A percentile compares a stretch with the other conserved stretches of the same genome.
phyloP scores from a whole-genome alignment of 2,329 filamentous ascomycete genomes.

The Sclerotinia glacialis region DNA sequence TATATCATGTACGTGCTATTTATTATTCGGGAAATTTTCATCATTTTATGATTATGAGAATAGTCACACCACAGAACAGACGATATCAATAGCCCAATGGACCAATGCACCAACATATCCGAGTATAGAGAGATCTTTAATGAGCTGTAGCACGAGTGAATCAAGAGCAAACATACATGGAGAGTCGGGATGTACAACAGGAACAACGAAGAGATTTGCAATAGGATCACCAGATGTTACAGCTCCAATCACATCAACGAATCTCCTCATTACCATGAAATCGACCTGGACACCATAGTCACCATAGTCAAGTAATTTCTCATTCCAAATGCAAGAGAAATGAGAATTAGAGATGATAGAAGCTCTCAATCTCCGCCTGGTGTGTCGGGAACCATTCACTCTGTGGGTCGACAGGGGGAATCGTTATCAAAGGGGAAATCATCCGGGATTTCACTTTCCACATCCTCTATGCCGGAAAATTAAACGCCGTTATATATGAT shows the following conservation, averaged over 20 bases:
- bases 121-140: not conserved
- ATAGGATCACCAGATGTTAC: not conserved
- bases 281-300: no score
- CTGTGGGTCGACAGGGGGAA: slow-evolving; percentile 9
- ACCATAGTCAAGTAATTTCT: slow-evolving; percentile 2
- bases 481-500: slow-evolving; percentile 21
- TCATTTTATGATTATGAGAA: no score
- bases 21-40: no score
- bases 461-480: not conserved
- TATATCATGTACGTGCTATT: no score
- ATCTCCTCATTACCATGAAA: not conserved
- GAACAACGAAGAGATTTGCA: not conserved
- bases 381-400: slow-evolving; percentile 12
- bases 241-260: not conserved
- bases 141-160: not conserved
- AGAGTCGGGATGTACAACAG: not conserved
- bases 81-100: not conserved
- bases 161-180: not conserved
- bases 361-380: slow-evolving; percentile 13
- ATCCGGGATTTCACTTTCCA: not conserved
- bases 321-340: not conserved
- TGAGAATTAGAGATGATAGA: slow-evolving; percentile 1
- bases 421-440: slow-evolving; percentile 16
- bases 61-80: slow-evolving; percentile 5
- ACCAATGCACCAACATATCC: not conserved